Base-by-base conservation (phyloP, 495 filamentous ascomycete genomes). In the Aspergillus sclerotioniger region DNA sequence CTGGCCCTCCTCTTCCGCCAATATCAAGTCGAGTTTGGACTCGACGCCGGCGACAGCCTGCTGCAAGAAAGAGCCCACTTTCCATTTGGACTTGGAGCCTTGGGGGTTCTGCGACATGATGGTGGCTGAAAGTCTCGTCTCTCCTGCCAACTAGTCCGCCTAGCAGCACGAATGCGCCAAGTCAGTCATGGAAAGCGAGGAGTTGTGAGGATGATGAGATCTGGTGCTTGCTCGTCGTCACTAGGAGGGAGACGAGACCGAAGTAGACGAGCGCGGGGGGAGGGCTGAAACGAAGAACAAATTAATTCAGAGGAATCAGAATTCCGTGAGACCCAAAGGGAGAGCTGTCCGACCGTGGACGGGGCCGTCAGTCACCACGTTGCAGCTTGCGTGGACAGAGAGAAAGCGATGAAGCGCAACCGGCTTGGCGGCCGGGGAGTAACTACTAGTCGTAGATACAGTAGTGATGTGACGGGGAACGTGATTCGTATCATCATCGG, bases 41-140 rank as follows among this genome's bases (percentile, higher is more conserved):
- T 99, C 94, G 47, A 99, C 88, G 39, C 91, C 91, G 28, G 92
- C 91, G 51, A 97, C 91, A 53, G 93, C 92, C 69, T 96, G 91
- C 58, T 90, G 88, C 48, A 99, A 79, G 65, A 98, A 90, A 29
- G 87, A 89, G 20, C 92, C 90, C 44, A 78, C 67, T 20, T 75
- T 76, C 73, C 76, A 80, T 72, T 71, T 77, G n/a, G 66, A 52
- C 55, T 74, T 78, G 13, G 63, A 19, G 9, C 63, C 28, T 33
- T 71, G 71, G 5, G 66, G 51, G 47, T 71, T 70, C 39, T 77
- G 75, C 43, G 76, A 62, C 77, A 80, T 80, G 51, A 41, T 68
- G 58, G 50, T 29, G 46, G 31, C 13, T 31, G 3, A 8, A 9
- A 16, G 15, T 7, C 47, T 50, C 31, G 8, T 5, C 9, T 29